A percentile compares a stretch with the other conserved stretches of the same genome.
phyloP scores from a whole-genome alignment of 768 basidiomycete species.

The Leccinum aurantiacum region DNA sequence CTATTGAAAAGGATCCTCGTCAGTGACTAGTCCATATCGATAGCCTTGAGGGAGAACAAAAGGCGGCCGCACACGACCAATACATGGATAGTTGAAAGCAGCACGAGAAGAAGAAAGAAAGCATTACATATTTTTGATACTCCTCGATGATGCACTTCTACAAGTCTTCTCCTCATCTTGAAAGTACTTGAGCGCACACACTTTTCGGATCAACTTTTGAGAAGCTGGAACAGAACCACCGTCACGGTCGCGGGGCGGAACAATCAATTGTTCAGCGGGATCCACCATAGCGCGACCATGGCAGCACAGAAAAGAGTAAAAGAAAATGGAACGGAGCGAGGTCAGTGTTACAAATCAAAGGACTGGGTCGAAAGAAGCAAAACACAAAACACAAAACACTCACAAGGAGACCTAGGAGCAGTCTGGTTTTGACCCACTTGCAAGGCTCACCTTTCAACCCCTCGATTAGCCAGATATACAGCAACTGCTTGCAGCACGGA shows the following conservation, averaged over 20 bases:
- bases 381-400: not conserved
- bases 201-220: conserved; percentile 56
- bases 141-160: conserved; percentile 95
- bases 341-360: not conserved
- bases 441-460: not conserved
- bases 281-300: not conserved
- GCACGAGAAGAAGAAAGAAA: not conserved
- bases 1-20: conserved; percentile 33
- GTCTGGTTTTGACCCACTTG: not conserved
- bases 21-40: not conserved
- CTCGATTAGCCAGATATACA: not conserved
- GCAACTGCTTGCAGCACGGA: too few species aligned
- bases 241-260: not conserved
- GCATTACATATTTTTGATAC: conserved; percentile 66
- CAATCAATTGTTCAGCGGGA: not conserved
- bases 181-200: conserved; percentile 82
- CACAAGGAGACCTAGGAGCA: not conserved
- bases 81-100: not conserved
- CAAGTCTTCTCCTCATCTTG: conserved; percentile 84
- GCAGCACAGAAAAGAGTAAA: not conserved
- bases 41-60: not conserved
- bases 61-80: not conserved
- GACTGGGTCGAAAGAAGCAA: not conserved
- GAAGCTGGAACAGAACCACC: too few species aligned
- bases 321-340: not conserved